Conservation (phyloP, 345 rosid species). For the Aquilaria yunnanensis region DNA sequence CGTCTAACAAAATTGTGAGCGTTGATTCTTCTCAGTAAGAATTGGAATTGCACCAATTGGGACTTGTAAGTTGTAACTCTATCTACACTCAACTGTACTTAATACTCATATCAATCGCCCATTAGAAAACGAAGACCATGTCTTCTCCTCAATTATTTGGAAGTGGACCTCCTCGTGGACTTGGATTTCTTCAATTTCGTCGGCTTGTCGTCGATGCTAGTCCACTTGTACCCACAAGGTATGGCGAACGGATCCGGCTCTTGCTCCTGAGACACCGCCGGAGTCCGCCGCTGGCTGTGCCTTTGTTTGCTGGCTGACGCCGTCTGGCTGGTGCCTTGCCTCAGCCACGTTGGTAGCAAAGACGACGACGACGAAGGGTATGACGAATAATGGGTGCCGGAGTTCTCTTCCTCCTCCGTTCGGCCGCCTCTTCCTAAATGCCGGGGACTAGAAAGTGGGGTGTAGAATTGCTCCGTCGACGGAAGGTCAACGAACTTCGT, state of each 20-base stretch:
- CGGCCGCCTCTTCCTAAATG: constrained; percentile 27
- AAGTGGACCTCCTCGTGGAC: constrained; percentile 40
- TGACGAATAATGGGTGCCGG: constrained; percentile 27
- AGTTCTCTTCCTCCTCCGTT: constrained; percentile 33
- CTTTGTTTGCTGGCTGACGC: constrained; percentile 35
- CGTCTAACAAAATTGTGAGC: too few species aligned
- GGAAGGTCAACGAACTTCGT: constrained; percentile 84
- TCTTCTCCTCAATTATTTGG: constrained; percentile 27
- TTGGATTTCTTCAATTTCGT: constrained; percentile 51
- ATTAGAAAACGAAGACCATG: constrained; percentile 15
- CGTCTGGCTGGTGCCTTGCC: constrained; percentile 44
- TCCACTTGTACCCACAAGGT: constrained; percentile 79
- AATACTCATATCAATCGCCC: neutral
- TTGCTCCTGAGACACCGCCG: constrained; percentile 13
- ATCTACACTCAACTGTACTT: too few species aligned
- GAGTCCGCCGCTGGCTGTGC: constrained; percentile 19
- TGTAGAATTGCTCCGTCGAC: constrained; percentile 73
- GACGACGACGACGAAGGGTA: constrained; percentile 25
- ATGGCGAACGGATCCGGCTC: constrained; percentile 69
- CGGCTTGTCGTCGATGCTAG: constrained; percentile 41
- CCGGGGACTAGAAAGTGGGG: constrained; percentile 89
- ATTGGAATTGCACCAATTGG: too few species aligned
- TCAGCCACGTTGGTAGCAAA: constrained; percentile 44
- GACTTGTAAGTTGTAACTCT: too few species aligned
- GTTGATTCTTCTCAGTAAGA: too few species aligned